phyloP scores from a whole-genome alignment of 768 basidiomycete species.

The Mycena maculata region DNA sequence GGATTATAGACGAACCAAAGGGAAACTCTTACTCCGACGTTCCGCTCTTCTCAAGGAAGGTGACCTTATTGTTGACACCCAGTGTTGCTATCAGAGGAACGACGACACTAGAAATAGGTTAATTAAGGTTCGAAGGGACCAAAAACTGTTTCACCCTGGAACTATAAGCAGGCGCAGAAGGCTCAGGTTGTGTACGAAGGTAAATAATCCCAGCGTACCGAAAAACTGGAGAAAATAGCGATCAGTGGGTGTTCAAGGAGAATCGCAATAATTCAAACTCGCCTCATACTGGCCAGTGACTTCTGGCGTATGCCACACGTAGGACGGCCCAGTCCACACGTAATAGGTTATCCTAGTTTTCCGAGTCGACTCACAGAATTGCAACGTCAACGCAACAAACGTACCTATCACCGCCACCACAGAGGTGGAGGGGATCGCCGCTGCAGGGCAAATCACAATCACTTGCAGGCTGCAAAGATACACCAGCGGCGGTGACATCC shows the following conservation, averaged over 20 bases:
- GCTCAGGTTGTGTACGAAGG: background rate
- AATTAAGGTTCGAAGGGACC: background rate
- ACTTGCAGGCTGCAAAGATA: constrained; percentile 42
- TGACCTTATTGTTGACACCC: constrained; percentile 84
- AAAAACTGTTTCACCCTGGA: constrained; percentile 35
- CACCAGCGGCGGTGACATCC: constrained; percentile 55
- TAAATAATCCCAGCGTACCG: constrained; percentile 48
- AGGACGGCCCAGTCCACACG: constrained; percentile 57
- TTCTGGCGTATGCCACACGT: constrained; percentile 73
- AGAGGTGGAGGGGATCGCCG: constrained; percentile 76
- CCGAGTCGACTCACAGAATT: too few species aligned
- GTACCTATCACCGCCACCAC: constrained; percentile 68
- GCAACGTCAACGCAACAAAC: too few species aligned
- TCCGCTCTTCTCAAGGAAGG: constrained; percentile 81
- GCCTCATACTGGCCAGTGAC: constrained; percentile 81
- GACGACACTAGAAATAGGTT: constrained; percentile 58
- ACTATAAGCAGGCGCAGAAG: constrained; percentile 45
- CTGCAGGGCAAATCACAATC: constrained; percentile 67
- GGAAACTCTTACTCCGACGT: constrained; percentile 60
- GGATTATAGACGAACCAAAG: background rate
- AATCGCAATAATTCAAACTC: constrained; percentile 33
- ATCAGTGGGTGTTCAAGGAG: background rate
- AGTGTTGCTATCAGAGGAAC: constrained; percentile 81
- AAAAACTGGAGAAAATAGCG: constrained; percentile 52
- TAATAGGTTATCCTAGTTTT: too few species aligned